These are phyloP conservation scores for Pythium rhizo-oryzae DNA, from an alignment of 352 stramenopile species.

Conservation along the genomic window DNA sequence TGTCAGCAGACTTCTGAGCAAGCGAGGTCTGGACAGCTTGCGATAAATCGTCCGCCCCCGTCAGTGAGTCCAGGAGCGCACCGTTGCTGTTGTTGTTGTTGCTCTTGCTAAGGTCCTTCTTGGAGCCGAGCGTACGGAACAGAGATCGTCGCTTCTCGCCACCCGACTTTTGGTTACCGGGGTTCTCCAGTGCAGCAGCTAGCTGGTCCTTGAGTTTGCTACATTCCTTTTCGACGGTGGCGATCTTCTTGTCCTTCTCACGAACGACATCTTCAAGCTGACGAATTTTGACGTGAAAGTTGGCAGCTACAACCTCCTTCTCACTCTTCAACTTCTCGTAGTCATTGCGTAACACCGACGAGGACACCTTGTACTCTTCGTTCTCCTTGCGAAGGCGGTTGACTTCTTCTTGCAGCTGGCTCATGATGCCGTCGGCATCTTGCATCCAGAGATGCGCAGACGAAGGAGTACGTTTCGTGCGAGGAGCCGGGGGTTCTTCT, in stretches of 20 bases:
- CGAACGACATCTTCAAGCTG: slow-evolving; percentile 72
- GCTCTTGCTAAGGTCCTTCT: slow-evolving; percentile 53
- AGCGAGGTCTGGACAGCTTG: slow-evolving; percentile 58
- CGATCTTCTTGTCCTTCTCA: slow-evolving; percentile 88
- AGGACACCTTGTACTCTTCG: slow-evolving; percentile 60
- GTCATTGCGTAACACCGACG: slow-evolving; percentile 60
- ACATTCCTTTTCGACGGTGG: slow-evolving; percentile 66
- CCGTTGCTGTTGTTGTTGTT: slow-evolving; percentile 31
- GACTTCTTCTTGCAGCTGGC: slow-evolving; percentile 72
- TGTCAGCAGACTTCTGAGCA: slow-evolving; percentile 74
- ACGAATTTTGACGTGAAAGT: slow-evolving; percentile 86
- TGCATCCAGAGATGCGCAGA: slow-evolving; percentile 84
- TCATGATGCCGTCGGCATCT: slow-evolving; percentile 84
- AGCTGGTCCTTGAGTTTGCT: slow-evolving; percentile 68
- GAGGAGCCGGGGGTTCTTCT: slow-evolving; percentile 3
- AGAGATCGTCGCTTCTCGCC: slow-evolving; percentile 55
- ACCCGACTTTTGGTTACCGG: slow-evolving; percentile 37
- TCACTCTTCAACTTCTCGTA: slow-evolving; percentile 73
- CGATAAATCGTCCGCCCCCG: slow-evolving; percentile 36
- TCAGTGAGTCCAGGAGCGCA: slow-evolving; percentile 38
- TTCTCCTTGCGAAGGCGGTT: slow-evolving; percentile 76
- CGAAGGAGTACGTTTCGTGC: slow-evolving; percentile 52
- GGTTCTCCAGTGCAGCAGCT: slow-evolving; percentile 20
- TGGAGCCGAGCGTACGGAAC: slow-evolving; percentile 75
- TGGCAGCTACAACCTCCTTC: slow-evolving; percentile 73